These are phyloP conservation scores for Shiraia bambusicola DNA, from an alignment of 2,329 filamentous ascomycete genomes.

Conservation along the genomic window DNA sequence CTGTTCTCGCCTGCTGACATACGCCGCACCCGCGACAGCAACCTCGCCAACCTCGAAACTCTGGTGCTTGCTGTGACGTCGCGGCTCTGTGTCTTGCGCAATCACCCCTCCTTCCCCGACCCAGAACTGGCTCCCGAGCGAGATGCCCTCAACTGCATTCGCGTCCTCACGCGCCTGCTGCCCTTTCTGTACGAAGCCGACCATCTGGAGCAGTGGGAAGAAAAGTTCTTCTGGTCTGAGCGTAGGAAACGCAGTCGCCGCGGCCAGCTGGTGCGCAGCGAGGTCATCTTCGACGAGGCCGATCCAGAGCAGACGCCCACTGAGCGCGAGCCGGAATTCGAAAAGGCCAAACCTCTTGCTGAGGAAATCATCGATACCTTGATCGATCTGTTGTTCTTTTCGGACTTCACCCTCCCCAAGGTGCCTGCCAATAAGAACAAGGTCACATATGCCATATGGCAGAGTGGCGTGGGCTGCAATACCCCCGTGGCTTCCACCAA, in stretches of 20 bases:
- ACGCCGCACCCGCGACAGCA: slow-evolving; percentile 80
- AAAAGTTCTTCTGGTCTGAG: slow-evolving; percentile 86
- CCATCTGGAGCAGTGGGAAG: slow-evolving; percentile 79
- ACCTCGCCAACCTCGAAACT: slow-evolving; percentile 86
- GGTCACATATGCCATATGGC: slow-evolving; percentile 93
- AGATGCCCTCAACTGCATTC: slow-evolving; percentile 93
- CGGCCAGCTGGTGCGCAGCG: slow-evolving; percentile 55
- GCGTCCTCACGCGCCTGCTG: slow-evolving; percentile 83
- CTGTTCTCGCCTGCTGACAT: slow-evolving; percentile 81
- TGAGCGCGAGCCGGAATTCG: slow-evolving; percentile 63
- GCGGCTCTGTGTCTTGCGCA: slow-evolving; percentile 76
- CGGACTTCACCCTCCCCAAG: slow-evolving; percentile 80
- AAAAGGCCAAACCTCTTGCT: slow-evolving; percentile 81
- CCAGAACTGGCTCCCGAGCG: slow-evolving; percentile 77
- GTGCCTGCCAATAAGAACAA: slow-evolving; percentile 72
- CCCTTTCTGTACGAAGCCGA: slow-evolving; percentile 93
- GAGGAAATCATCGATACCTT: slow-evolving; percentile 92
- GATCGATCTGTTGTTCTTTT: slow-evolving; percentile 86
- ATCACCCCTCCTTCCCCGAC: slow-evolving; percentile 89
- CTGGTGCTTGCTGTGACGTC: slow-evolving; percentile 82
- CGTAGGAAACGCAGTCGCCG: slow-evolving; percentile 61
- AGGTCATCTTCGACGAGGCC: slow-evolving; percentile 83
- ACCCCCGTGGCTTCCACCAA: slow-evolving; percentile 83
- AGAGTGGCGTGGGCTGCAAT: slow-evolving; percentile 95
- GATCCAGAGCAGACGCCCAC: slow-evolving; percentile 51